phyloP scores from a whole-genome alignment of 2,329 filamentous ascomycete species.

The Aureobasidium mangrovei region DNA sequence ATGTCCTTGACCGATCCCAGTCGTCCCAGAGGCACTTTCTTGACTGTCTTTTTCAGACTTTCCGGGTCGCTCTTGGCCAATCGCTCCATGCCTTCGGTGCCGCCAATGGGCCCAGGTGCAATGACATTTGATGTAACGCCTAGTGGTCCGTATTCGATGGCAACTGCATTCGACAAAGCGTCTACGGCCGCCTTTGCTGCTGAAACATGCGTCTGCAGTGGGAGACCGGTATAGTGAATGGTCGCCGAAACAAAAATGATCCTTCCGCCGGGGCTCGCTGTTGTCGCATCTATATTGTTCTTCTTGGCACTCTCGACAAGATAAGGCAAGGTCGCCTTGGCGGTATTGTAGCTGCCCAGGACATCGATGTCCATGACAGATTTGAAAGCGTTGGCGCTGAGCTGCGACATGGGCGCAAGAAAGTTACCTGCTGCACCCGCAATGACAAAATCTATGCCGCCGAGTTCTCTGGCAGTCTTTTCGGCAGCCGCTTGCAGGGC shows the following conservation, averaged over 20 bases:
- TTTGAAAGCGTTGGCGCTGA: constrained; percentile 87
- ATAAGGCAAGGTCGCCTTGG: constrained; percentile 83
- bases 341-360: constrained; percentile 84
- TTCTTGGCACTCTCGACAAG: constrained; percentile 64
- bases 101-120: constrained; percentile 74
- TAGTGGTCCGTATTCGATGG: constrained; percentile 81
- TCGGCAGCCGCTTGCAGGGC: constrained; percentile 66
- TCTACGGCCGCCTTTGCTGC: constrained; percentile 90
- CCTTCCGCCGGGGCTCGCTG: constrained; percentile 58
- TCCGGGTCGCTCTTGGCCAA: constrained; percentile 30
- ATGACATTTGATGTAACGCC: constrained; percentile 86
- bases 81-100: constrained; percentile 58
- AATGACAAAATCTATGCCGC: constrained; percentile 85
- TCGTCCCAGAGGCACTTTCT: constrained; percentile 60
- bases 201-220: constrained; percentile 80
- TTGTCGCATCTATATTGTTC: constrained; percentile 23
- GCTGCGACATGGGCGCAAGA: constrained; percentile 70
- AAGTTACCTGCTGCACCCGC: constrained; percentile 96
- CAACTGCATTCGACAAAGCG: constrained; percentile 67
- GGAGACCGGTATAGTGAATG: constrained; percentile 80
- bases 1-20: constrained; percentile 79
- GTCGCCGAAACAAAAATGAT: constrained; percentile 87
- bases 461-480: constrained; percentile 71
- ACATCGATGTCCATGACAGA: constrained; percentile 95
- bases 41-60: constrained; percentile 24